Evolutionary conservation across 371 early-diverging fungal species (phyloP), one percentile per base, ranked within the genome.

Genomic region (Syncephalastrum contaminatum): DNA sequence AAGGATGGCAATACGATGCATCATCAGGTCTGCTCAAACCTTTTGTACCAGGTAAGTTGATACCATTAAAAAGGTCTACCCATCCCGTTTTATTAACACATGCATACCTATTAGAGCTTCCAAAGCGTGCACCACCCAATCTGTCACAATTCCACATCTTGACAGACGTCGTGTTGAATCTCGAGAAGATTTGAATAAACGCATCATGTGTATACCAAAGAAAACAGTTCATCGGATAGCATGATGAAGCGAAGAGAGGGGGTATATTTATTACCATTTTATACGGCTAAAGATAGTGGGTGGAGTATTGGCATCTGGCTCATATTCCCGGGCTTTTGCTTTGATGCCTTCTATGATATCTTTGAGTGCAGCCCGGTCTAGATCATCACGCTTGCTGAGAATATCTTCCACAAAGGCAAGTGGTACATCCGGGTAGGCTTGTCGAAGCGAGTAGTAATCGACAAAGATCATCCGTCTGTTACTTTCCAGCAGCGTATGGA

Each of bases 341-440:
- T 80, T 75, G 57, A 88, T 84, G 18, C 77, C 83, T 56, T 91
- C 92, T 84, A 93, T 86, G 43, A 92, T 80, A 56, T 92, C 92
- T 54, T 85, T 88, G 30, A 88, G 65, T 19, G 78, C 75, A 1
- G 83, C 62, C 60, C 85, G 82, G 47, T 91, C 91, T 62, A 94
- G 56, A 68, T 94, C 94, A 60, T 90, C 92, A 22, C 93, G 72
- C 58, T 84, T 86, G 50, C 67, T 63, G 27, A 95, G 60, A 27
- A 94, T 69, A 57, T 87, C 86, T 64, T 94, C 93, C 4, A 94
- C 77, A 64, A 91, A 85, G 3, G 81, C 73, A 2, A 92, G 48
- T 3, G 94, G 93, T 16, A 93, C 70, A 66, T 95, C 96, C 4
- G 88, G 90, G 60, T 88, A 95, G 10, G 85, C 78, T 49, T 89